A percentile compares a stretch with the other conserved stretches of the same genome.
These are phyloP conservation scores for Trichosporon sp. DNA, from an alignment of 1,284 basidiomycete genomes.

Conservation along the genomic window DNA sequence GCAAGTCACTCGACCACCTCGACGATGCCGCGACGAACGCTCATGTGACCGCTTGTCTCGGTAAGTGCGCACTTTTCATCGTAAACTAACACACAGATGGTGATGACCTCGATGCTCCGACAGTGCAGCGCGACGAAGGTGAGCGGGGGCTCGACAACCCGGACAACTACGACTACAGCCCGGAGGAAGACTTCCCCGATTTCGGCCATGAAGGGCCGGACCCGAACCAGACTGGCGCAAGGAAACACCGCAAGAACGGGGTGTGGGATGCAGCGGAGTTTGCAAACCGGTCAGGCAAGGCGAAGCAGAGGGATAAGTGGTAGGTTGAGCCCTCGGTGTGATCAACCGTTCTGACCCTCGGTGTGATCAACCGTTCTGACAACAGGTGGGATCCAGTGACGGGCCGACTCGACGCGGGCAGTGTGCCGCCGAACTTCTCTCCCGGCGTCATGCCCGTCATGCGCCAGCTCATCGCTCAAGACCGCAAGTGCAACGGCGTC, in stretches of 20 bases:
- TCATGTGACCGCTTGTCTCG: slow-evolving; percentile 43
- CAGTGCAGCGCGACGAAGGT: slow-evolving; percentile 3
- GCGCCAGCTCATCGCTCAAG: slow-evolving; percentile 62
- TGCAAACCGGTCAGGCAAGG: slow-evolving; percentile 36
- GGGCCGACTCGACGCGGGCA: slow-evolving; percentile 27
- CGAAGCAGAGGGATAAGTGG: slow-evolving; percentile 46
- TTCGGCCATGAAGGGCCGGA: slow-evolving; percentile 2
- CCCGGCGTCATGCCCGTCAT: slow-evolving; percentile 76
- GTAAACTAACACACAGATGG: slow-evolving; percentile 27
- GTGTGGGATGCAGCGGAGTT: slow-evolving; percentile 48
- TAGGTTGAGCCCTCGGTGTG: slow-evolving; percentile 19
- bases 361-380: slow-evolving; percentile 12
- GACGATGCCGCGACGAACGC: slow-evolving; percentile 27
- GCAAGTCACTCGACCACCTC: slow-evolving; percentile 31
- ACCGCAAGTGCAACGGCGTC: slow-evolving; percentile 64
- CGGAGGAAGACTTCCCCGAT: not conserved
- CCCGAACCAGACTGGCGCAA: slow-evolving; percentile 3
- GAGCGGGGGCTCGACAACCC: slow-evolving; percentile 21
- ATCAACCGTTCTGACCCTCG: no score
- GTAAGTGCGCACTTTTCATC: slow-evolving; percentile 22
- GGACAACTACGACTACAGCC: slow-evolving; percentile 26
- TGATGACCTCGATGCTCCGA: slow-evolving; percentile 12
- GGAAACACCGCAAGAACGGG: slow-evolving; percentile 25
- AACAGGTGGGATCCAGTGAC: slow-evolving; percentile 50
- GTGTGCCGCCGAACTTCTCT: slow-evolving; percentile 66